Percentiles rank a stretch among this genome's conserved stretches.
Evolutionary conservation across 129 eudicot species (phyloP).

Genomic region (Centella asiatica): DNA sequence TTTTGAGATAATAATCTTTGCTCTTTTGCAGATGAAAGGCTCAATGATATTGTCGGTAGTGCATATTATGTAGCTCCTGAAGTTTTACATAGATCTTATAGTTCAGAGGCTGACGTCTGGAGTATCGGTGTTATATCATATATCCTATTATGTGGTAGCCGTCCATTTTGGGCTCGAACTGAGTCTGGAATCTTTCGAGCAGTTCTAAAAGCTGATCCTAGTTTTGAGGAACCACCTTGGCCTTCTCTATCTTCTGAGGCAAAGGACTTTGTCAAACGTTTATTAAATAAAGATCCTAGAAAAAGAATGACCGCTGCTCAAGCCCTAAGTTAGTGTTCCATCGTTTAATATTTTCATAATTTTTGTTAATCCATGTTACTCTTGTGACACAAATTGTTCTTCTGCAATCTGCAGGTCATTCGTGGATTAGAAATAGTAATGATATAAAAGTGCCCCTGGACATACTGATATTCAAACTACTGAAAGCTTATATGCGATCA

Average conservation of each 20-base stretch:
- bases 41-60: slow-evolving; percentile 97
- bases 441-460: slow-evolving; percentile 77
- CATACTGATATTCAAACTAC: slow-evolving; percentile 55
- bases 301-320: slow-evolving; percentile 97
- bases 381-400: background rate
- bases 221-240: slow-evolving; percentile 94
- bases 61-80: slow-evolving; percentile 98
- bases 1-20: slow-evolving; percentile 1
- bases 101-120: slow-evolving; percentile 97
- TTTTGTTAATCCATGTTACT: background rate
- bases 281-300: slow-evolving; percentile 80
- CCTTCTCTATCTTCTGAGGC: slow-evolving; percentile 77
- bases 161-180: slow-evolving; percentile 98
- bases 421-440: slow-evolving; percentile 59
- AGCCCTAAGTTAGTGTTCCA: slow-evolving; percentile 57
- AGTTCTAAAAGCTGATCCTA: slow-evolving; percentile 91
- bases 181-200: slow-evolving; percentile 94
- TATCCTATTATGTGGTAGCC: slow-evolving; percentile 88
- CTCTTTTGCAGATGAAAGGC: slow-evolving; percentile 71
- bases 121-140: slow-evolving; percentile 92
- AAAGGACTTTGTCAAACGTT: slow-evolving; percentile 78
- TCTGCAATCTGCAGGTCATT: slow-evolving; percentile 67
- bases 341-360: background rate
- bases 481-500: slow-evolving; percentile 90
- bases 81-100: slow-evolving; percentile 89